Evolutionary conservation across 176 grass and related monocot species (phyloP).

Genomic region (Phoenix dactylifera): DNA sequence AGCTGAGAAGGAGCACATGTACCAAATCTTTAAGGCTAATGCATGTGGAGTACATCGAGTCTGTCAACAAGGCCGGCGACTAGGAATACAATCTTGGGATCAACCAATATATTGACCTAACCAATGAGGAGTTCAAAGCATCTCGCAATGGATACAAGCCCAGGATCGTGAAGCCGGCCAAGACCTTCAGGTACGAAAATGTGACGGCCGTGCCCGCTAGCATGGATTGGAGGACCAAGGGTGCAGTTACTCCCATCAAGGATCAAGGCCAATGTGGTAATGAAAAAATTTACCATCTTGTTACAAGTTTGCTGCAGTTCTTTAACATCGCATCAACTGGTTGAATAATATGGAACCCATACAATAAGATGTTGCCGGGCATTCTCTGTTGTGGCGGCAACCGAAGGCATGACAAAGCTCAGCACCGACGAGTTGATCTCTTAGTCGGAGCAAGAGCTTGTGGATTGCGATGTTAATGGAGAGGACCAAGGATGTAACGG

Average conservation of each 20-base stretch:
- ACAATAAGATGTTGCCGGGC: conserved; percentile 19
- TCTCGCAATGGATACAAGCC: too few species aligned
- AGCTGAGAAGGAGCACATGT: conserved; percentile 20
- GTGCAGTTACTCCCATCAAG: conserved; percentile 22
- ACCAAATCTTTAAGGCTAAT: conserved; percentile 30
- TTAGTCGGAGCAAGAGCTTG: conserved; percentile 19
- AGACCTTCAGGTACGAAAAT: conserved; percentile 8
- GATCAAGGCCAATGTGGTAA: conserved; percentile 13
- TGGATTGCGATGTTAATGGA: conserved; percentile 14
- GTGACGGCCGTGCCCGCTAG: conserved; percentile 13
- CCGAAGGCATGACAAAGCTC: conserved; percentile 14
- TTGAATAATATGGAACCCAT: too few species aligned
- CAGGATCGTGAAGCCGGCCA: background rate
- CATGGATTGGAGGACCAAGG: conserved; percentile 35
- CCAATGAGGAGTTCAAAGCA: too few species aligned
- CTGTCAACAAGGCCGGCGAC: conserved; percentile 26
- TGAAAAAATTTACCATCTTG: too few species aligned
- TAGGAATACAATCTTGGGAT: conserved; percentile 31
- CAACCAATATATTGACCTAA: conserved; percentile 37
- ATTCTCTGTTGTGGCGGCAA: conserved; percentile 19
- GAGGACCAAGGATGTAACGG: background rate
- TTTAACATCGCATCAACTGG: too few species aligned
- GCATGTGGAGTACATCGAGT: conserved; percentile 27
- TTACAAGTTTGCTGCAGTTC: too few species aligned
- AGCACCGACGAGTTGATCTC: conserved; percentile 3